Conservation (phyloP, 306 rosid genomes). For the Pterocarpus santalinus region DNA sequence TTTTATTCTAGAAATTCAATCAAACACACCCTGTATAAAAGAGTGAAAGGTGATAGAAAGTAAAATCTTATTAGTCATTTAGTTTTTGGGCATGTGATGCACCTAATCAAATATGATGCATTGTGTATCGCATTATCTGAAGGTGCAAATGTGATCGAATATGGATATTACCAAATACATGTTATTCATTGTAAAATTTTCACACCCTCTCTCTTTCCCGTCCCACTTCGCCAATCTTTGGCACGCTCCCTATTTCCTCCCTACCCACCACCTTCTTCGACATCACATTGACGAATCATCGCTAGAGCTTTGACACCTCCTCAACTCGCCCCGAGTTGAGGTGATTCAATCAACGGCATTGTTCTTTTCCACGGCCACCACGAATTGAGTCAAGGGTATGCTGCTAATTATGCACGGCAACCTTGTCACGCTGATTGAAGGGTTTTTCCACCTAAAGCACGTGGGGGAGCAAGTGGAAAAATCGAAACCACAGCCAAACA, state of each 20-base stretch:
- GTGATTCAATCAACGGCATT: constrained; percentile 74
- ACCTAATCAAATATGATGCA: no score
- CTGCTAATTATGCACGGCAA: constrained; percentile 62
- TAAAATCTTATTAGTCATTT: no score
- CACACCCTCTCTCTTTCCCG: constrained; percentile 61
- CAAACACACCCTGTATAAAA: no score
- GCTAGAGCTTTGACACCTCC: constrained; percentile 50
- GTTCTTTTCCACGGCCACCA: constrained; percentile 84
- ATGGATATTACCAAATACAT: no score
- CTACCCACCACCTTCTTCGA: constrained; percentile 59
- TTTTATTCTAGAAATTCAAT: no score
- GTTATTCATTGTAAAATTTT: no score
- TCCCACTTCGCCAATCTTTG: constrained; percentile 51
- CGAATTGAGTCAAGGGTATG: constrained; percentile 83
- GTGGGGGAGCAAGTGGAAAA: background rate
- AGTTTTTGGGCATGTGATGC: no score
- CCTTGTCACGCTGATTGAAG: constrained; percentile 57
- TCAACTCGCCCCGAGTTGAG: constrained; percentile 65
- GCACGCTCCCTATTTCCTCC: constrained; percentile 61
- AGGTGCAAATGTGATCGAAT: no score
- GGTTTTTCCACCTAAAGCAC: constrained; percentile 36
- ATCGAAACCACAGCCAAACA: background rate
- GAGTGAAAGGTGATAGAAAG: no score
- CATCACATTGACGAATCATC: constrained; percentile 50
- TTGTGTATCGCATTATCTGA: no score